Evolutionary conservation across 441 rosid genomes (phyloP), one percentile per base, ranked within the genome.

Genomic region (Adansonia grandidieri): DNA sequence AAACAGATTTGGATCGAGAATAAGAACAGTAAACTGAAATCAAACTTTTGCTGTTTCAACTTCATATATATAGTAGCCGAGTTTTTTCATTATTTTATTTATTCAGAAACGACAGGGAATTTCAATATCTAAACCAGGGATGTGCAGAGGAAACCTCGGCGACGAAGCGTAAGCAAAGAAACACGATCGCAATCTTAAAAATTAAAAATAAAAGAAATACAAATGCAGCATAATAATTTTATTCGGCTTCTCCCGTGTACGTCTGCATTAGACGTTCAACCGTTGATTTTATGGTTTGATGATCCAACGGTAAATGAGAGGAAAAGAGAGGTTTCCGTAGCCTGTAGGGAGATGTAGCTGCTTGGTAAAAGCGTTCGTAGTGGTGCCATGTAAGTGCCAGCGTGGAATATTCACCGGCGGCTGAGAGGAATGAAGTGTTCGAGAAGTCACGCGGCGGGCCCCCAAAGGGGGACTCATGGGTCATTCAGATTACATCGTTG

Each of bases 141-240:
- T 85, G 84, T 80, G 82, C 14, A 37, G 88, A 90, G 90, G 77
- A 81, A 90, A 82, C 80, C 81, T 77, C 90, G 92, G 89, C 89
- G 88, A 81, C 80, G 92, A 88, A 88, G 88, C 91, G 85, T 80
- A 86, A 77, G 79, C 77, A 65, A 77, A 84, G 82, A 80, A 86
- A 73, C 76, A 24, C 14, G 74, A 63, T 75, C 68, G 66, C 74
- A 44, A 61, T 61, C 6, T 57, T 28, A 32, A 24, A 7, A 51
- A 17, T 20, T 44, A 20, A 37, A 53, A 5, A 53, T 5, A 32
- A 62, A 62, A 10, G 37, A 32, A 32, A 32, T 32, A 65, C 17
- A 37, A 69, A 68, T 5, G 9, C 11, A 37, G 13, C 14, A 6
- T 42, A 32, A 54, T 4, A 51, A 28, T 9, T 42, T 32, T 32